Evolutionary conservation across 495 filamentous ascomycete genomes (phyloP), one percentile per base, ranked within the genome.

Genomic region (Xylaria longipes): DNA sequence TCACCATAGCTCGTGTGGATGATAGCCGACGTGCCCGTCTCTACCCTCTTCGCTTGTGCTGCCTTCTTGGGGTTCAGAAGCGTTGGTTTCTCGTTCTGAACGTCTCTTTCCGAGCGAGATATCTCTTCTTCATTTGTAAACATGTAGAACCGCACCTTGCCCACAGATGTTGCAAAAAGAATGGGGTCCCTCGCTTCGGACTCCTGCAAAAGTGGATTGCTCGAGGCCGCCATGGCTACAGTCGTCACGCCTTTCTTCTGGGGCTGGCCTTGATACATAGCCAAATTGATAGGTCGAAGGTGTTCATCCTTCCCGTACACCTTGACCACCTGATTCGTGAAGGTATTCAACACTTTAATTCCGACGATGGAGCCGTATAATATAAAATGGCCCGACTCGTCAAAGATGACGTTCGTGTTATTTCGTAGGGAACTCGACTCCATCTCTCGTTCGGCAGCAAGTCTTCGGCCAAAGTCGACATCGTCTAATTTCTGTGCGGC

Each of bases 101-200:
- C 84, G 78, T 99, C 96, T 72, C 96, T 91, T 37, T 91, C 90
- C 12, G 92, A 91, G 79, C 96, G 97, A 70, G 90, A 91, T 70
- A 97, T 87, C 5, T 94, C 89, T 22, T 90, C 88, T 25, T 97
- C 93, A 81, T 97, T 97, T 66, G 93, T 97, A 82, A 97, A 99
- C 87, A 98, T 93, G 86, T 98, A 99, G 85, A 99, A 99, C 63
- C 96, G 92, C 41, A 93, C 89, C 80, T 98, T 99, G 72, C 90
- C 92, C 31, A 91, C 90, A 1, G 92, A 95, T 0, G 95, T 98
- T 45, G 87, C 86, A 52, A 97, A 83, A 25, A 99, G 86, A 80
- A 98, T 94, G 0, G 96, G 94, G 80, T 99, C 96, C 72, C 96
- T 89, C 45, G 90, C 89, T 82, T 98, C 94, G 22, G 96, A 93